A percentile compares a stretch with the other conserved stretches of the same genome.
These are phyloP conservation scores for Vigna radiata DNA, from an alignment of 306 rosid genomes.

Conservation along the genomic window DNA sequence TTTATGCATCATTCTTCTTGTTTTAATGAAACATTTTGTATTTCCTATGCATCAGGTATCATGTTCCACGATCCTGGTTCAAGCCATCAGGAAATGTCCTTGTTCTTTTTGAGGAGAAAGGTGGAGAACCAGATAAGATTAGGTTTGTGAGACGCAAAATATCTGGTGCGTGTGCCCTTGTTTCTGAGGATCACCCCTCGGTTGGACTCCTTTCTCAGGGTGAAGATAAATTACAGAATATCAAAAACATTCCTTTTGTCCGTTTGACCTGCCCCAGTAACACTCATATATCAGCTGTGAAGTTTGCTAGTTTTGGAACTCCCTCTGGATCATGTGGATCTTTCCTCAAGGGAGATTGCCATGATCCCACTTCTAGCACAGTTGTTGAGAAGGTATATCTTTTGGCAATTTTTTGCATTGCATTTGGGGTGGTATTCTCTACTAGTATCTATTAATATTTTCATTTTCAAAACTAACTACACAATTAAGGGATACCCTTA, in stretches of 20 bases:
- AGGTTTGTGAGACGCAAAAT: conserved; percentile 62
- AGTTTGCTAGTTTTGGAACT: conserved; percentile 85
- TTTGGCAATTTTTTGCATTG: conserved; percentile 16
- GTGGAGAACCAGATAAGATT: conserved; percentile 82
- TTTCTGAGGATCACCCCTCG: conserved; percentile 71
- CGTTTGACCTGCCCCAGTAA: conserved; percentile 67
- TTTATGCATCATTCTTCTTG: neutral
- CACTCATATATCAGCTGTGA: conserved; percentile 55
- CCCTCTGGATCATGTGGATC: conserved; percentile 89
- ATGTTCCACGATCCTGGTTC: conserved; percentile 97
- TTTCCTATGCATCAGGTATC: conserved; percentile 71
- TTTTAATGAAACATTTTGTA: neutral
- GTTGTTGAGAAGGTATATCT: conserved; percentile 72
- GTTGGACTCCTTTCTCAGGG: conserved; percentile 54
- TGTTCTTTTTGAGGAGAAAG: conserved; percentile 89
- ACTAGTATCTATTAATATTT: neutral
- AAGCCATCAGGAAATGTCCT: conserved; percentile 84
- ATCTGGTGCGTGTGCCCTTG: conserved; percentile 63
- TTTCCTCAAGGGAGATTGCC: conserved; percentile 72
- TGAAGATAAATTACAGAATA: conserved; percentile 43
- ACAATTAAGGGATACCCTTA: neutral
- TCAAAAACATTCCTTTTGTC: conserved; percentile 48
- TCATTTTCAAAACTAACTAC: conserved; percentile 2
- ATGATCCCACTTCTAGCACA: conserved; percentile 66
- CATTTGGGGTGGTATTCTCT: neutral